These are phyloP conservation scores for Casaregolazyma suthepensis DNA, from an alignment of 1,139 yeast genomes.

Conservation along the genomic window DNA sequence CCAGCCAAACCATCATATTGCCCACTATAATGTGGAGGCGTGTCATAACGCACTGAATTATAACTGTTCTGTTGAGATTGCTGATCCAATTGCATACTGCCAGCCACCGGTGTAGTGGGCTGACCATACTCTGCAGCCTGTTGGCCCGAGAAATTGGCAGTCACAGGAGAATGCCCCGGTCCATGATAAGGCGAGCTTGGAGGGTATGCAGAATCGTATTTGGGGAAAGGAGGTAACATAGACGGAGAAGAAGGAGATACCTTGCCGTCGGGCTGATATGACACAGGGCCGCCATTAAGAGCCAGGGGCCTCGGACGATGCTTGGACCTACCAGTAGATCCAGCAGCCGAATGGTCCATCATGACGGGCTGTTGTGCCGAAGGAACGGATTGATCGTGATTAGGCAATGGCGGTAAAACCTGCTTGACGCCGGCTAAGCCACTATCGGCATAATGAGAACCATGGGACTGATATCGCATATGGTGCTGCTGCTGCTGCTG, in stretches of 20 bases:
- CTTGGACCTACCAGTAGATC: slow-evolving; percentile 5
- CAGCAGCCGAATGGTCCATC: slow-evolving; percentile 1
- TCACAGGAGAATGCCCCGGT: not conserved
- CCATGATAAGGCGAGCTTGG: slow-evolving; percentile 6
- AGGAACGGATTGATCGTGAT: not conserved
- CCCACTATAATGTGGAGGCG: not conserved
- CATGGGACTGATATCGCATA: not conserved
- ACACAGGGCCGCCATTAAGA: slow-evolving; percentile 5
- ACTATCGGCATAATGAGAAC: not conserved
- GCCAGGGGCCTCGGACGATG: slow-evolving; percentile 18
- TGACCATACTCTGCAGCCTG: not conserved
- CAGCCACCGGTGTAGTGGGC: slow-evolving; percentile 2
- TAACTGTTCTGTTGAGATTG: slow-evolving; percentile 1
- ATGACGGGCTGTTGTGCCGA: slow-evolving; percentile 1
- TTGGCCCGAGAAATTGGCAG: not conserved
- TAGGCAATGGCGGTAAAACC: slow-evolving; percentile 11
- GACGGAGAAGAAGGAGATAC: slow-evolving; percentile 7
- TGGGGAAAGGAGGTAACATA: slow-evolving; percentile 3
- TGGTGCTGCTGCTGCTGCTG: slow-evolving; percentile 3
- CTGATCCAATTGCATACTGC: not conserved
- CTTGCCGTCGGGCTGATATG: slow-evolving; percentile 3
- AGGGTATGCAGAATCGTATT: slow-evolving; percentile 8
- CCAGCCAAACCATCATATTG: not conserved
- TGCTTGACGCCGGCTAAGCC: not conserved
- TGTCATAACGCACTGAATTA: not conserved